phyloP scores from a whole-genome alignment of 768 basidiomycete genomes.

The Phylloporus arenicola region DNA sequence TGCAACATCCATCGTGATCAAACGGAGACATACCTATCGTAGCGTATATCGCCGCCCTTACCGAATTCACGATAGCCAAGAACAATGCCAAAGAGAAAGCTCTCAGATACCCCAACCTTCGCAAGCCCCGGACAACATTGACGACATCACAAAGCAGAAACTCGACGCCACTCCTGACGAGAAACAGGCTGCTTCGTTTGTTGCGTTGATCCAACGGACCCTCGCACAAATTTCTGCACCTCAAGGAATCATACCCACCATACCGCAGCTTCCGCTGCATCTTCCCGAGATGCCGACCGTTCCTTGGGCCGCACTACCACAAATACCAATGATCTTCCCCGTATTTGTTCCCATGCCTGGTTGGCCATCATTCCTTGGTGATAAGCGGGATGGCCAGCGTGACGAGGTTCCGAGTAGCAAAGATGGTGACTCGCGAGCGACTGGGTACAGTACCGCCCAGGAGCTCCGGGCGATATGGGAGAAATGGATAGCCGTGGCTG shows the following conservation, averaged over 20 bases:
- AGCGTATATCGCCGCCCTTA: conserved; percentile 28
- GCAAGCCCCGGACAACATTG: conserved; percentile 2
- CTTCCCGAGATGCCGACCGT: conserved; percentile 65
- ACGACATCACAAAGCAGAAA: conserved; percentile 22
- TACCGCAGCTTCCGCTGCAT: conserved; percentile 44
- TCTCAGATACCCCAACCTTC: neutral
- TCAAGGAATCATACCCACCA: conserved; percentile 50
- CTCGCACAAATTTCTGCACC: conserved; percentile 55
- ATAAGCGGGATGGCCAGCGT: conserved; percentile 34
- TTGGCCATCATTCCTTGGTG: conserved; percentile 62
- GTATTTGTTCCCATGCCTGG: conserved; percentile 64
- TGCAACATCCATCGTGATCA: conserved; percentile 27
- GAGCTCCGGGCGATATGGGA: conserved; percentile 72
- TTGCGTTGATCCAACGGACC: conserved; percentile 73
- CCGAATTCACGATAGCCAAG: conserved; percentile 14
- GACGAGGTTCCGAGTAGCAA: conserved; percentile 26
- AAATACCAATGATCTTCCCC: conserved; percentile 75
- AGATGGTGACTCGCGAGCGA: conserved; percentile 32
- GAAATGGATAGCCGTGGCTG: conserved; percentile 60
- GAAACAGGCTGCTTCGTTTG: conserved; percentile 45
- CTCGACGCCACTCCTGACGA: conserved; percentile 23
- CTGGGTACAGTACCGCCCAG: conserved; percentile 46
- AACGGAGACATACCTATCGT: conserved; percentile 31
- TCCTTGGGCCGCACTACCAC: conserved; percentile 57
- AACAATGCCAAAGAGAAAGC: conserved; percentile 7